phyloP scores from a whole-genome alignment of 177 flowering plant genomes.

The Vitis hybrid region DNA sequence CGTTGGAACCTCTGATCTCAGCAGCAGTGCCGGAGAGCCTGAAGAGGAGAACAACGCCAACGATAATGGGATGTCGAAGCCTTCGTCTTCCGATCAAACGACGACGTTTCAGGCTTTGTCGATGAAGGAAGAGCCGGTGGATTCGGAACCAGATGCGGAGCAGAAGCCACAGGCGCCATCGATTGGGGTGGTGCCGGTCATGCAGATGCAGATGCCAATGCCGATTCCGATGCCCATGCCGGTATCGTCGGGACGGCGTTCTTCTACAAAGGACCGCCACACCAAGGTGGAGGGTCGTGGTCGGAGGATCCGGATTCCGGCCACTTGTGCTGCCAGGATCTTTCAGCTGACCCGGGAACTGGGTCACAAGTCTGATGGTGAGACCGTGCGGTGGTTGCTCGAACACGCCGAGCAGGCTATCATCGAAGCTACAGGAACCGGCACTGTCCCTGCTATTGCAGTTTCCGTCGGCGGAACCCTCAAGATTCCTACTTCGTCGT shows the following conservation, averaged over 20 bases:
- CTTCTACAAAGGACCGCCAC: constrained; percentile 71
- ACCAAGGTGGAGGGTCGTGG: constrained; percentile 89
- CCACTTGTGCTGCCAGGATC: constrained; percentile 83
- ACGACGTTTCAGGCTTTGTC: constrained; percentile 13
- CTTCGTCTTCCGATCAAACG: background rate
- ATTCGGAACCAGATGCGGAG: constrained; percentile 20
- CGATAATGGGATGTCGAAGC: constrained; percentile 3
- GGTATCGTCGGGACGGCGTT: constrained; percentile 20
- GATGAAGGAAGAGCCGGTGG: constrained; percentile 39
- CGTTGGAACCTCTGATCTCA: constrained; percentile 29
- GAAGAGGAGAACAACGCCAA: background rate
- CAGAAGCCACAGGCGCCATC: constrained; percentile 9
- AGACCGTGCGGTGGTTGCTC: constrained; percentile 79
- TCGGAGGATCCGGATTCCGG: constrained; percentile 82
- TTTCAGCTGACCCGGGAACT: constrained; percentile 78
- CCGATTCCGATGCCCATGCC: constrained; percentile 16
- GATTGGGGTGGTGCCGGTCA: constrained; percentile 15
- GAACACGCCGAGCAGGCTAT: constrained; percentile 82
- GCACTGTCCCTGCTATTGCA: constrained; percentile 80
- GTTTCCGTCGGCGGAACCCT: constrained; percentile 75
- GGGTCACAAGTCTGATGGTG: constrained; percentile 91
- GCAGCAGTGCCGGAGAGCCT: constrained; percentile 25
- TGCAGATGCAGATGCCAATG: constrained; percentile 19
- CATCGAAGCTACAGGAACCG: constrained; percentile 85
- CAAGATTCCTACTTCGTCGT: constrained; percentile 67